Percentiles rank a stretch among this genome's conserved stretches.
These are phyloP conservation scores for Chondrus crispus DNA, from an alignment of 23 red algal species.

Conservation along the genomic window DNA sequence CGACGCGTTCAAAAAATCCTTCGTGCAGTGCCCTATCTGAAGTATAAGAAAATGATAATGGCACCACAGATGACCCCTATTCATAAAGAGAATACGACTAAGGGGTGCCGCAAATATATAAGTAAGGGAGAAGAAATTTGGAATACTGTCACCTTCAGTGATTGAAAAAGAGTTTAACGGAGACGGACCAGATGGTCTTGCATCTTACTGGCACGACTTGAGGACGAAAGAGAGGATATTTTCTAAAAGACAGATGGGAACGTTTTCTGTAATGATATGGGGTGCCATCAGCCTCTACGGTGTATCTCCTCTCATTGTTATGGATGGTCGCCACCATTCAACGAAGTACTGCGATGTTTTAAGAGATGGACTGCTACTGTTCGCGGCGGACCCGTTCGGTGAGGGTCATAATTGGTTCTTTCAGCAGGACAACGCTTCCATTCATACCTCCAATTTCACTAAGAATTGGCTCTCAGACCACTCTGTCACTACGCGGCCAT, in stretches of 20 bases:
- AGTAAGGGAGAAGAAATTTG: background rate
- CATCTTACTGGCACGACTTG: conserved; percentile 5
- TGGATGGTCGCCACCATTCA: background rate
- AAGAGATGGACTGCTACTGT: background rate
- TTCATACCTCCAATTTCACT: background rate
- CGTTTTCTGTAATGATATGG: background rate
- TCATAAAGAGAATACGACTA: background rate
- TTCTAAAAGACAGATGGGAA: background rate
- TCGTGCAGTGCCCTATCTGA: background rate
- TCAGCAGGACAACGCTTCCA: background rate
- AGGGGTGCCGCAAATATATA: background rate
- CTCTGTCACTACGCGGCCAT: background rate
- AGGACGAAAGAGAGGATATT: background rate
- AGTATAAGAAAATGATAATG: background rate
- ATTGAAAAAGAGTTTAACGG: background rate
- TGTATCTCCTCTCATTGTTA: background rate
- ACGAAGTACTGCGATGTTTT: background rate
- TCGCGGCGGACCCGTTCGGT: background rate
- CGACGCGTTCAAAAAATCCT: background rate
- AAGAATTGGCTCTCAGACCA: background rate
- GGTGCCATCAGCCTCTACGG: background rate
- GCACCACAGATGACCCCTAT: background rate
- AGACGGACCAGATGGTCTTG: background rate
- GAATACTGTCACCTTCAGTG: background rate
- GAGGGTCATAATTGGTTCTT: background rate